Evolutionary conservation across 2,329 filamentous ascomycete genomes (phyloP).

Genomic region (Cladosporium sp.): DNA sequence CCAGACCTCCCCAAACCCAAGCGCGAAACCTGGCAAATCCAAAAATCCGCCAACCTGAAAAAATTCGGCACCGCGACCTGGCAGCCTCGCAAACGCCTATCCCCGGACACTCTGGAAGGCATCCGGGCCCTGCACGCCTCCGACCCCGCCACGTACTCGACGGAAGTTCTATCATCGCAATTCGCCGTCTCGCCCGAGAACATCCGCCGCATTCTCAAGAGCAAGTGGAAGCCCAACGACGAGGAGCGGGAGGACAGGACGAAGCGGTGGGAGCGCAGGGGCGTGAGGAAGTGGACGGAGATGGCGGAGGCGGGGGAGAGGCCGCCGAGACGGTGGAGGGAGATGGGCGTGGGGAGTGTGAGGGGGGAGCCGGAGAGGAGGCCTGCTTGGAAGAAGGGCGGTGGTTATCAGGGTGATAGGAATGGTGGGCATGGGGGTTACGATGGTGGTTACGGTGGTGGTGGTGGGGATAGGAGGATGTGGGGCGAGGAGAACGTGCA

Average conservation of each 20-base stretch:
- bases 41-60: slow-evolving; percentile 68
- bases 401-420: too few species aligned
- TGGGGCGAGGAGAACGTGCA: neutral
- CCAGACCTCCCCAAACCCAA: slow-evolving; percentile 15
- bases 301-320: slow-evolving; percentile 50
- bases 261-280: slow-evolving; percentile 45
- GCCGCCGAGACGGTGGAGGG: slow-evolving; percentile 51
- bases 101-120: slow-evolving; percentile 86
- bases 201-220: slow-evolving; percentile 79
- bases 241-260: slow-evolving; percentile 42
- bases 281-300: slow-evolving; percentile 46
- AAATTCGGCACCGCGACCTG: slow-evolving; percentile 78
- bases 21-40: slow-evolving; percentile 62
- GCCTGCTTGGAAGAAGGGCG: slow-evolving; percentile 11
- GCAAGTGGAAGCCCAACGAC: slow-evolving; percentile 64
- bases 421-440: too few species aligned
- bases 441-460: too few species aligned
- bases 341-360: slow-evolving; percentile 20
- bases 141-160: slow-evolving; percentile 74
- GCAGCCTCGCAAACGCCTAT: slow-evolving; percentile 79
- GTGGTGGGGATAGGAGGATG: neutral
- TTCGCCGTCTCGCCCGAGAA: slow-evolving; percentile 87
- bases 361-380: slow-evolving; percentile 5
- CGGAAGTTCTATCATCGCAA: slow-evolving; percentile 64
- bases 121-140: slow-evolving; percentile 78